Conservation (phyloP, 352 stramenopile species). For the Thraustochytrium striatum region DNA sequence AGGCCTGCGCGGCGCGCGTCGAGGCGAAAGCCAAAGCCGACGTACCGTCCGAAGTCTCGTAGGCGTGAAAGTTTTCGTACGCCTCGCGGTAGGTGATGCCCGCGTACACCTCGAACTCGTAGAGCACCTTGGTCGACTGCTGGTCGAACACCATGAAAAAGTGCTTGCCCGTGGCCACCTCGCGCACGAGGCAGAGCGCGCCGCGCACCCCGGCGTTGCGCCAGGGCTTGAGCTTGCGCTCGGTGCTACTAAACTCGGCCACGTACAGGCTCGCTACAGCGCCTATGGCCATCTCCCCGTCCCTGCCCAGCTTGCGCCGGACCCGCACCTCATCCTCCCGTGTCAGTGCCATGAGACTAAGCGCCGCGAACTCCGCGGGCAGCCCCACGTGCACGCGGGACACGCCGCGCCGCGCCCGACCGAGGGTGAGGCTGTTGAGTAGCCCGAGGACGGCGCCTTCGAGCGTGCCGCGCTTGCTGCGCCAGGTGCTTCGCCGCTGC, state of each 20-base stretch:
- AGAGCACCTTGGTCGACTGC: neutral
- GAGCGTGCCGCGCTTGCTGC: too few species aligned
- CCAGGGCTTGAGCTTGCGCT: neutral
- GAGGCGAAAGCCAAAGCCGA: neutral
- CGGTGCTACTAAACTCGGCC: neutral
- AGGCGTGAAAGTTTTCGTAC: slow-evolving; percentile 13
- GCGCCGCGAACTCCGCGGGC: too few species aligned
- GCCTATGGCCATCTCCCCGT: neutral
- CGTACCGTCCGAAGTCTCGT: slow-evolving; percentile 2
- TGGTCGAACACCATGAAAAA: slow-evolving; percentile 2
- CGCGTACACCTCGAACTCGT: slow-evolving; percentile 3
- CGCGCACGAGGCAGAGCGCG: neutral
- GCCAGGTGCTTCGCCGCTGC: too few species aligned
- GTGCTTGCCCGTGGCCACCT: neutral
- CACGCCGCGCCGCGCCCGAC: too few species aligned
- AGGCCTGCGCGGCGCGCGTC: neutral
- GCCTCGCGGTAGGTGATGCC: slow-evolving; percentile 16
- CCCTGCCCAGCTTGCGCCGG: neutral
- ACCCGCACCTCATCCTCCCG: too few species aligned
- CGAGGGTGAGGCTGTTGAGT: too few species aligned
- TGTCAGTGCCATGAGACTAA: too few species aligned
- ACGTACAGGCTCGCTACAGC: neutral
- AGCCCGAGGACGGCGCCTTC: too few species aligned
- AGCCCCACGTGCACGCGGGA: too few species aligned
- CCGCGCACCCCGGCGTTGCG: neutral